These are phyloP conservation scores for Tuber aestivum DNA, from an alignment of 495 filamentous ascomycete genomes.

Conservation along the genomic window DNA sequence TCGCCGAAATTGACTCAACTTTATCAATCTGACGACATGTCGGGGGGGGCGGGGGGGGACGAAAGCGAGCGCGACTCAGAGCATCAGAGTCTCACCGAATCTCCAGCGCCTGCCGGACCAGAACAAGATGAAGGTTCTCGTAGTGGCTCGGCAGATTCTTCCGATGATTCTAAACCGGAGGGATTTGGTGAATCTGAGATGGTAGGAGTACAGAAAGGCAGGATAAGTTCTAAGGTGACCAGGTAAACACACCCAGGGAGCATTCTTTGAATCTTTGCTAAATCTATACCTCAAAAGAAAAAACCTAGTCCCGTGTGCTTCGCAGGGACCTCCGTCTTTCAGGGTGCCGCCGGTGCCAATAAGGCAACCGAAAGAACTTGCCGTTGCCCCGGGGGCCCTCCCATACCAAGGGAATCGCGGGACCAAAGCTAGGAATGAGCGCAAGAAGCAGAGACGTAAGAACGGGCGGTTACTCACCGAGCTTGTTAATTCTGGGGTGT, in stretches of 20 bases:
- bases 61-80: slow-evolving; percentile 12
- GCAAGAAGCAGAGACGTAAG: slow-evolving; percentile 28
- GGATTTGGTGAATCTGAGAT: neutral
- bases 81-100: neutral
- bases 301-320: neutral
- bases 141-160: neutral
- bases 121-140: neutral
- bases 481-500: slow-evolving; percentile 15
- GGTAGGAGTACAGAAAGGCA: neutral
- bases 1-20: slow-evolving; percentile 7
- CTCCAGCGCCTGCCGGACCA: neutral
- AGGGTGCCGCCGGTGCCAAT: neutral
- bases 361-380: neutral
- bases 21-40: slow-evolving; percentile 5
- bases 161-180: neutral
- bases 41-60: neutral
- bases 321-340: neutral
- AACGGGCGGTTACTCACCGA: slow-evolving; percentile 4
- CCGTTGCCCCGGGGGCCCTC: slow-evolving; percentile 29
- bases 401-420: slow-evolving; percentile 22
- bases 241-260: neutral
- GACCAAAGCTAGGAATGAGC: slow-evolving; percentile 34
- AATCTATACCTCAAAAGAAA: neutral
- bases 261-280: neutral
- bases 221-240: neutral